Evolutionary conservation across 495 filamentous ascomycete genomes (phyloP).

Genomic region (Penicillium soppii): DNA sequence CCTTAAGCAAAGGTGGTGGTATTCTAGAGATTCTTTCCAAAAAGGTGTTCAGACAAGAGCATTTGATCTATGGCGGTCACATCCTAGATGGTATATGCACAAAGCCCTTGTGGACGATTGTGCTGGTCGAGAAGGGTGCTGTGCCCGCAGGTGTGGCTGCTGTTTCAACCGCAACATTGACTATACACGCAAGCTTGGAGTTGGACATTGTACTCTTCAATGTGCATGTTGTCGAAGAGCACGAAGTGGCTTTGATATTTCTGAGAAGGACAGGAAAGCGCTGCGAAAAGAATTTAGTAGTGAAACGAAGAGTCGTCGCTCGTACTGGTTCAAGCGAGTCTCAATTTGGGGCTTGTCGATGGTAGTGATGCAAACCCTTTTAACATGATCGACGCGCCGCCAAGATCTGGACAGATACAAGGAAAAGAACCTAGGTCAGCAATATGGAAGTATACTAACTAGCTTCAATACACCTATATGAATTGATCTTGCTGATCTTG

Average conservation of each 20-base stretch:
- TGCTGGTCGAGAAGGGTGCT: background rate
- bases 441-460: too few relatives aligned
- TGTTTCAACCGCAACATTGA: background rate
- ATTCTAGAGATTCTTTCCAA: background rate
- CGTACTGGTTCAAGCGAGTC: too few relatives aligned
- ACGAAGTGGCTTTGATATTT: background rate
- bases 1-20: background rate
- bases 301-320: too few relatives aligned
- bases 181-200: background rate
- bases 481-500: too few relatives aligned
- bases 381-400: too few relatives aligned
- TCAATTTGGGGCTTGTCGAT: too few relatives aligned
- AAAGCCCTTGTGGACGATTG: background rate
- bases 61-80: slow-evolving; percentile 4
- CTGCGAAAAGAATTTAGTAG: too few relatives aligned
- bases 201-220: slow-evolving; percentile 7
- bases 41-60: background rate
- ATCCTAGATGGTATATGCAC: slow-evolving; percentile 9
- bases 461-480: too few relatives aligned
- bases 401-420: too few relatives aligned
- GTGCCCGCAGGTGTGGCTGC: background rate
- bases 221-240: slow-evolving; percentile 5
- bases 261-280: background rate
- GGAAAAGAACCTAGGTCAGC: too few relatives aligned
- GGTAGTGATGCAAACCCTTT: too few relatives aligned